These are phyloP conservation scores for Trametes pubescens DNA, from an alignment of 1,284 basidiomycete genomes.

Conservation along the genomic window DNA sequence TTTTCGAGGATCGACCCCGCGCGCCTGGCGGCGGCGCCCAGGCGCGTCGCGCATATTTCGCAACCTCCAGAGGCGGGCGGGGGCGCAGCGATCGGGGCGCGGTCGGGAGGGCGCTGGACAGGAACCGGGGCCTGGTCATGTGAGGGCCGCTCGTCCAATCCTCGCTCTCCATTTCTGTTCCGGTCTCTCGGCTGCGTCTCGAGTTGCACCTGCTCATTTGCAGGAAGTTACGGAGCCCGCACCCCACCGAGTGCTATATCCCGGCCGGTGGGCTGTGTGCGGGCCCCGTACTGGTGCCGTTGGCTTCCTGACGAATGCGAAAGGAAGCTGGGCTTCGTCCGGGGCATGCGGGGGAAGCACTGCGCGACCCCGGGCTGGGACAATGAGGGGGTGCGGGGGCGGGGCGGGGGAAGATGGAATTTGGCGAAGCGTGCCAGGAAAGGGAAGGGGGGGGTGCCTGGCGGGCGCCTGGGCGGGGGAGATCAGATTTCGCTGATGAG, in stretches of 20 bases:
- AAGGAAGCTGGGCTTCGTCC: neutral
- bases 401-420: constrained; percentile 15
- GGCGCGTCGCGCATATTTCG: constrained; percentile 1
- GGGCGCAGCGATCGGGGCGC: constrained; percentile 13
- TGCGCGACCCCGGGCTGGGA: constrained; percentile 2
- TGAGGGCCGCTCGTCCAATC: constrained; percentile 14
- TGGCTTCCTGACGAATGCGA: neutral
- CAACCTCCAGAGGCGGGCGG: constrained; percentile 10
- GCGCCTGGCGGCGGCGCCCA: neutral
- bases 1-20: neutral
- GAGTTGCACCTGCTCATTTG: neutral
- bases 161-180: constrained; percentile 9
- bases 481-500: constrained; percentile 25
- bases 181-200: constrained; percentile 9
- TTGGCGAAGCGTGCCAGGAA: constrained; percentile 6
- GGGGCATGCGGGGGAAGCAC: constrained; percentile 15
- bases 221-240: constrained; percentile 3
- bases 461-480: constrained; percentile 14
- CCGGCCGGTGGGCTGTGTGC: too few relatives aligned
- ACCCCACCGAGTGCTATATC: neutral
- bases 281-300: neutral
- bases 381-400: neutral
- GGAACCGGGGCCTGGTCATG: constrained; percentile 17
- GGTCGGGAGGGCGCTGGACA: constrained; percentile 18
- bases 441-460: constrained; percentile 13